Evolutionary conservation across 2,329 filamentous ascomycete species (phyloP), one percentile per base, ranked within the genome.

Genomic region (Magnaporthales sp.): DNA sequence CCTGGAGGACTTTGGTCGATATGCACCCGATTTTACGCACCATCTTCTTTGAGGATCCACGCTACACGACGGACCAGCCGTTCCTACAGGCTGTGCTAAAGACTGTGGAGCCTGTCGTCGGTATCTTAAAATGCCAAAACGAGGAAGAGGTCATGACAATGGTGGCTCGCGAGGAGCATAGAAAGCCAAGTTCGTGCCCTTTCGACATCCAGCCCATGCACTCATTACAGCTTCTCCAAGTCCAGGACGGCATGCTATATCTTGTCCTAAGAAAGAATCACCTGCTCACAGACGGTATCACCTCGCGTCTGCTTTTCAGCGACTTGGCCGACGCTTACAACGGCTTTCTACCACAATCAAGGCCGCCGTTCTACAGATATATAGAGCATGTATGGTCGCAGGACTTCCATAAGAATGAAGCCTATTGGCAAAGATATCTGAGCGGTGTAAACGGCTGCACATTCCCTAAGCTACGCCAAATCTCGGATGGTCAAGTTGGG

Each of bases 241-340:
- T 67, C 30, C 32, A 46, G 0, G 26, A 63, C 13, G 68, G 66
- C 9, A 30, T 31, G 9, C 32, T 67, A 19, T 51, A 64, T 3
- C 51, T 68, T 13, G 71, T 71, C 56, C 66, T 78, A n/a, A 73
- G 75, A 22, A 71, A 77, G 69, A 77, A 73, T 63, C 77, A 78
- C 63, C 71, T 74, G 2, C 66, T 78, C 13, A 73, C 73, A 1
- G 77, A 78, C n/a, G 76, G 75, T 1, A 70, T 72, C 31, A 32
- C 9, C 2, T 32, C 31, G 8, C 31, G 31, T 4, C 13, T 32
- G 31, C 31, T 32, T 32, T 32, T 32, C 31, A 8, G 31, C 31
- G 31, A 32, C 31, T 11, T 32, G 9, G 31, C 31, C 13, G 31
- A 10, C 13, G 31, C 31, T 9, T 32, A 32, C 9, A 9, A 11